These are phyloP conservation scores for Epipyxis sp. DNA, from an alignment of 108 stramenopile genomes.

Conservation along the genomic window DNA sequence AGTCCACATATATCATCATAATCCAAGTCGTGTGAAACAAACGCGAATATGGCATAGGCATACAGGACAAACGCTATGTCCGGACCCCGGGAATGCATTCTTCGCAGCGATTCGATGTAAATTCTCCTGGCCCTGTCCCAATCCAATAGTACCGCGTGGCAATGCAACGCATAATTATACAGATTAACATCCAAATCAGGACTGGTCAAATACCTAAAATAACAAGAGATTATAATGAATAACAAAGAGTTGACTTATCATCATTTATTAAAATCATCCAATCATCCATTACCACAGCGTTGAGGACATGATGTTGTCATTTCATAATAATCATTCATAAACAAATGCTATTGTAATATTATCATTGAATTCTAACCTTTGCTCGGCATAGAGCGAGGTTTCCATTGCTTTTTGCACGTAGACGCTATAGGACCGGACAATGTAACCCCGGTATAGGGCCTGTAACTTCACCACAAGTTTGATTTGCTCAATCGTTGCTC, in stretches of 20 bases:
- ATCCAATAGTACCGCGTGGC: neutral
- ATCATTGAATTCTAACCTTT: too few species aligned
- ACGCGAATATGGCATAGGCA: neutral
- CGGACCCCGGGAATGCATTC: conserved; percentile 18
- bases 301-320: too few species aligned
- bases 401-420: neutral
- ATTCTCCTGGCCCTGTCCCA: neutral
- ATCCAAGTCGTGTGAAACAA: neutral
- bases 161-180: conserved; percentile 8
- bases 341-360: too few species aligned
- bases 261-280: too few species aligned
- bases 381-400: neutral
- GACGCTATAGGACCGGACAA: neutral
- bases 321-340: too few species aligned
- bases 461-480: conserved; percentile 16
- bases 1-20: neutral
- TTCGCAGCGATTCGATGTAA: conserved; percentile 5
- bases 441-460: conserved; percentile 14
- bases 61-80: conserved; percentile 31
- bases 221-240: too few species aligned
- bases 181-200: conserved; percentile 8
- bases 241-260: too few species aligned
- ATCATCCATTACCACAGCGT: too few species aligned
- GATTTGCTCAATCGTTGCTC: conserved; percentile 10
- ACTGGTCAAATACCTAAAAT: neutral